Evolutionary conservation across 2,329 filamentous ascomycete genomes (phyloP).

Genomic region (Penicillium sp.): DNA sequence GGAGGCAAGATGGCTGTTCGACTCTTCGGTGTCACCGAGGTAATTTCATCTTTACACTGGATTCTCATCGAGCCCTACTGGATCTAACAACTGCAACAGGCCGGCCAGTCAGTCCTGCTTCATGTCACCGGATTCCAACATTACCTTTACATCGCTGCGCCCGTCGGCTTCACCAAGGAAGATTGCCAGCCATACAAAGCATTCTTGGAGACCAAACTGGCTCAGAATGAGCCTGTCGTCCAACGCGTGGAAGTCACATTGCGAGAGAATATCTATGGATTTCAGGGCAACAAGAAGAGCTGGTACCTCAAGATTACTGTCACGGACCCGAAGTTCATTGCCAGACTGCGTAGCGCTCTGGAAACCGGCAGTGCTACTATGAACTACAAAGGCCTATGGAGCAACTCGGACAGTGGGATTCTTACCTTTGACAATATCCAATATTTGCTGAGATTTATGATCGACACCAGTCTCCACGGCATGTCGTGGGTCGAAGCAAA

Average conservation of each 20-base stretch:
- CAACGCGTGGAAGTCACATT: conserved; percentile 76
- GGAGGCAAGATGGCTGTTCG: conserved; percentile 76
- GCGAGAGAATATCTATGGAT: conserved; percentile 88
- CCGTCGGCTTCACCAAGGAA: conserved; percentile 69
- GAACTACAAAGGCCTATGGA: conserved; percentile 92
- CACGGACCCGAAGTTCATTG: conserved; percentile 80
- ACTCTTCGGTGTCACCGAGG: conserved; percentile 87
- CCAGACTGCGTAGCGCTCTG: conserved; percentile 67
- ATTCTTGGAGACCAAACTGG: conserved; percentile 74
- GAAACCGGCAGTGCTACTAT: conserved; percentile 61
- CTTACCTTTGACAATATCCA: conserved; percentile 94
- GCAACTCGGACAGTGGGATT: conserved; percentile 62
- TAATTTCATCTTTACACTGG: conserved; percentile 27
- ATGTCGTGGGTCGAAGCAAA: conserved; percentile 97
- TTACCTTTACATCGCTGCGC: conserved; percentile 90
- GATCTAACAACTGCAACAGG: conserved; percentile 34
- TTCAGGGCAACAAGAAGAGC: conserved; percentile 86
- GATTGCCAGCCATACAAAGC: conserved; percentile 75
- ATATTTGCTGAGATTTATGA: conserved; percentile 95
- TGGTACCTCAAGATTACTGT: conserved; percentile 93
- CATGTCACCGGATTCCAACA: conserved; percentile 96
- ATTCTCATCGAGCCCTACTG: neutral
- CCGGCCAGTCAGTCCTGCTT: conserved; percentile 84
- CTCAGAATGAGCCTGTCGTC: conserved; percentile 68
- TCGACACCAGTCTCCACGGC: conserved; percentile 86